Conservation (phyloP, 164 flowering plant species). For the Cinnamomum chago region DNA sequence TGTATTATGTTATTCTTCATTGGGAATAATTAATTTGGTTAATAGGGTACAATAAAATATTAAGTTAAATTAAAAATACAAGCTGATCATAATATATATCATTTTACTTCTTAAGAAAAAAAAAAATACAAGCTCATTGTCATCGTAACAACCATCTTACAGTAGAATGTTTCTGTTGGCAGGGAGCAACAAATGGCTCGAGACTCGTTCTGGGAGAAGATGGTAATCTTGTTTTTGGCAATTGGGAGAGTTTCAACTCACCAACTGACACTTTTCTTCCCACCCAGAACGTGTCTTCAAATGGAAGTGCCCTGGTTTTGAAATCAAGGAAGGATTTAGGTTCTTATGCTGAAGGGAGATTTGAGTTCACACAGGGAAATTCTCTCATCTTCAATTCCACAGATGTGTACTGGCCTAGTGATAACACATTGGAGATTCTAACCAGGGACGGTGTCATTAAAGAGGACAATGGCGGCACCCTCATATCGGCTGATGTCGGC, state of each 20-base stretch:
- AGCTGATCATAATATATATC: too few relatives aligned
- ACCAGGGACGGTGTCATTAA: slow-evolving; percentile 28
- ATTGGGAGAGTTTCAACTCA: slow-evolving; percentile 45
- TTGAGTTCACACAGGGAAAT: slow-evolving; percentile 18
- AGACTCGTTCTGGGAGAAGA: slow-evolving; percentile 24
- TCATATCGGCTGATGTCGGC: slow-evolving; percentile 35
- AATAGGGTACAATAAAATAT: too few relatives aligned
- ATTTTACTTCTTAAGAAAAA: too few relatives aligned
- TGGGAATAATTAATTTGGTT: too few relatives aligned
- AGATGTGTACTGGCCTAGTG: slow-evolving; percentile 30
- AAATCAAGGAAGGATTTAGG: slow-evolving; percentile 23
- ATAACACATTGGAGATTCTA: slow-evolving; percentile 15
- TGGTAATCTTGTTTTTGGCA: slow-evolving; percentile 41
- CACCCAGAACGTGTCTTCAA: slow-evolving; percentile 24
- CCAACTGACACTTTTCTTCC: slow-evolving; percentile 61
- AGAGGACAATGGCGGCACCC: slow-evolving; percentile 7
- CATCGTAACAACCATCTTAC: too few relatives aligned
- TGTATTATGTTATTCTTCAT: too few relatives aligned
- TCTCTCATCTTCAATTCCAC: slow-evolving; percentile 24
- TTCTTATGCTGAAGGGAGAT: slow-evolving; percentile 22
- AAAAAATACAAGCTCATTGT: too few relatives aligned
- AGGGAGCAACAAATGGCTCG: slow-evolving; percentile 11
- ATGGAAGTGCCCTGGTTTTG: slow-evolving; percentile 13
- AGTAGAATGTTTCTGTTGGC: background rate
- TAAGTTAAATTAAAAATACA: too few relatives aligned